Evolutionary conservation across 2,329 filamentous ascomycete genomes (phyloP).

Genomic region (Arthroderma sp.): DNA sequence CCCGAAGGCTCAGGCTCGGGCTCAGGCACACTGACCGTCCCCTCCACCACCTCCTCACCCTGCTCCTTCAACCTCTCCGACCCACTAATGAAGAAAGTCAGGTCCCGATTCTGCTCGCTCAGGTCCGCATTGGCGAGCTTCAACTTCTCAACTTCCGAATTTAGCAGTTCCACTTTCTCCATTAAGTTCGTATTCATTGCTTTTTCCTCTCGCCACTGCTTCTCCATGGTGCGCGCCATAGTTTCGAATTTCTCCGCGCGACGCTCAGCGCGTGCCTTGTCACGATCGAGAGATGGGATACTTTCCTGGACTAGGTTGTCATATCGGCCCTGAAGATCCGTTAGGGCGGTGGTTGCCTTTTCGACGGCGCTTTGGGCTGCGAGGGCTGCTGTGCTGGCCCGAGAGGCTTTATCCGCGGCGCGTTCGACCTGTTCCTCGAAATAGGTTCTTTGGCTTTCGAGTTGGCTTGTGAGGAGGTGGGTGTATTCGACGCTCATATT

Average conservation of each 20-base stretch:
- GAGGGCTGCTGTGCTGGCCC: slow-evolving; percentile 46
- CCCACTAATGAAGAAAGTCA: slow-evolving; percentile 76
- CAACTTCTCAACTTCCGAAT: slow-evolving; percentile 44
- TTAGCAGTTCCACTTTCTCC: slow-evolving; percentile 57
- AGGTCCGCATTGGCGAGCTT: slow-evolving; percentile 55
- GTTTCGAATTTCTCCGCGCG: slow-evolving; percentile 60
- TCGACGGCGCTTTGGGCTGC: slow-evolving; percentile 50
- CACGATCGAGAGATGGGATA: slow-evolving; percentile 57
- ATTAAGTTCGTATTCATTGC: slow-evolving; percentile 67
- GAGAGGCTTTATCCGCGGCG: slow-evolving; percentile 74
- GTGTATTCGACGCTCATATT: slow-evolving; percentile 90
- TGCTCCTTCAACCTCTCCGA: slow-evolving; percentile 63
- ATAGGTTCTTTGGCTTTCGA: slow-evolving; percentile 84
- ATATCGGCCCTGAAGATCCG: slow-evolving; percentile 45
- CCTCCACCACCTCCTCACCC: slow-evolving; percentile 61
- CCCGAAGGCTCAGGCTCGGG: slow-evolving; percentile 23
- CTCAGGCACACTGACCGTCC: slow-evolving; percentile 54
- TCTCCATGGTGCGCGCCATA: slow-evolving; percentile 61
- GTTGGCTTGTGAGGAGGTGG: slow-evolving; percentile 78
- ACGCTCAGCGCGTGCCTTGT: slow-evolving; percentile 53
- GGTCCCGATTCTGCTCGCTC: slow-evolving; percentile 72
- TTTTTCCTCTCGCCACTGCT: slow-evolving; percentile 75
- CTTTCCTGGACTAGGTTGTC: slow-evolving; percentile 40
- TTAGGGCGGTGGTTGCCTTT: slow-evolving; percentile 41
- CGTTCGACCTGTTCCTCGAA: slow-evolving; percentile 88